phyloP scores from a whole-genome alignment of 257 asterid species.

The Scutellaria barbata region DNA sequence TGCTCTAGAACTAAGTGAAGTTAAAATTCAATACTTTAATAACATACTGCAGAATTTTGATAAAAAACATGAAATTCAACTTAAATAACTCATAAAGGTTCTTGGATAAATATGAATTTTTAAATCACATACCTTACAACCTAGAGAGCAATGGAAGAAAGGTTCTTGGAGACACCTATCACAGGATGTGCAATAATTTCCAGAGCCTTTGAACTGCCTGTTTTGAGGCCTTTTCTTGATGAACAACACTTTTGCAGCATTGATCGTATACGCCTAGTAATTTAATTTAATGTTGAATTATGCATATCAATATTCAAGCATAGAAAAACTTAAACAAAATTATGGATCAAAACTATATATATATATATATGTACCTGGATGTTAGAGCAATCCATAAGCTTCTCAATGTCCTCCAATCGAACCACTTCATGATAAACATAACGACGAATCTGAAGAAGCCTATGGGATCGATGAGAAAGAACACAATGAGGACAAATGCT shows the following conservation, averaged over 20 bases:
- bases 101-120: no score
- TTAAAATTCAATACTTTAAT: constrained; percentile 5
- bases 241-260: constrained; percentile 83
- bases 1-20: background rate
- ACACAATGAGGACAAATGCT: constrained; percentile 98
- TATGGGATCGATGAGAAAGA: constrained; percentile 72
- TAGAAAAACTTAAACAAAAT: no score
- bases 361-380: constrained; percentile 60
- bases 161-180: constrained; percentile 94
- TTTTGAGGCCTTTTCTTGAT: constrained; percentile 95
- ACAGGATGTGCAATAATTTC: constrained; percentile 92
- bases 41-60: background rate
- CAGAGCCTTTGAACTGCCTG: constrained; percentile 91
- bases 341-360: no score
- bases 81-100: no score
- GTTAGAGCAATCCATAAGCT: constrained; percentile 84
- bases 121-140: constrained; percentile 78
- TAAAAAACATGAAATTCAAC: constrained; percentile 14
- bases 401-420: constrained; percentile 86
- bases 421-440: constrained; percentile 95
- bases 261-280: constrained; percentile 83
- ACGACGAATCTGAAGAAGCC: constrained; percentile 93
- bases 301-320: background rate
- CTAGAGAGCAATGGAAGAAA: constrained; percentile 87
- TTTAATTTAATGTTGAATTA: background rate